These are phyloP conservation scores for Colletotrichum endophyticum DNA, from an alignment of 2,329 filamentous ascomycete species.

Conservation along the genomic window DNA sequence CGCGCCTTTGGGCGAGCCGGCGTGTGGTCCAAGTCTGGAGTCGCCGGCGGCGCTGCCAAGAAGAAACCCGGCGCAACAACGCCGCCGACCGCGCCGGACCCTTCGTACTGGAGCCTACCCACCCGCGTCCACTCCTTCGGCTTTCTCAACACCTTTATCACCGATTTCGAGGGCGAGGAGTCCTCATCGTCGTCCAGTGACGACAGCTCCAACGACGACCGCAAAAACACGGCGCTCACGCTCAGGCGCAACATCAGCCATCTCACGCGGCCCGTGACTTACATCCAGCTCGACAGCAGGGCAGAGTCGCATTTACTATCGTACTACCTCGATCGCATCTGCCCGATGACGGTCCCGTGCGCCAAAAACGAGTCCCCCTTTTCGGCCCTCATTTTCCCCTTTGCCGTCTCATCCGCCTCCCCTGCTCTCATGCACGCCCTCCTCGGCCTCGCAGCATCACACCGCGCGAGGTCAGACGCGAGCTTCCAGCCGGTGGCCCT, in stretches of 20 bases:
- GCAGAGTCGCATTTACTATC: constrained; percentile 15
- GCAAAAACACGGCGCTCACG: background rate
- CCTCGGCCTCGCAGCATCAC: constrained; percentile 20
- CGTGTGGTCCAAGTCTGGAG: constrained; percentile 29
- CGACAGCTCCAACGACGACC: background rate
- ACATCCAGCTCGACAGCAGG: background rate
- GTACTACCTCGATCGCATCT: constrained; percentile 20
- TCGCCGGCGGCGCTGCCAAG: background rate
- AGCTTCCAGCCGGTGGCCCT: constrained; percentile 7
- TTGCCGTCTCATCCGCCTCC: constrained; percentile 18
- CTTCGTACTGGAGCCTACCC: background rate
- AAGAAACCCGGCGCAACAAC: background rate
- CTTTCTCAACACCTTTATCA: constrained; percentile 1
- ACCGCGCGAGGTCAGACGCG: constrained; percentile 12
- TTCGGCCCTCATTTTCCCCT: constrained; percentile 17
- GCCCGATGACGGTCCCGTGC: constrained; percentile 19
- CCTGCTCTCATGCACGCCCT: constrained; percentile 21
- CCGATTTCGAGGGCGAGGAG: background rate
- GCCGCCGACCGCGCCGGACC: background rate
- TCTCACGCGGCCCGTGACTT: background rate
- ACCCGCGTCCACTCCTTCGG: constrained; percentile 5
- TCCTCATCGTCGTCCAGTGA: background rate
- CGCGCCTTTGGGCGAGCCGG: constrained; percentile 33
- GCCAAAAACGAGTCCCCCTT: constrained; percentile 15
- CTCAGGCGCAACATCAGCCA: background rate